A percentile compares a stretch with the other conserved stretches of the same genome.
These are phyloP conservation scores for Solanum hybrid DNA, from an alignment of 305 asterid genomes.

Conservation along the genomic window DNA sequence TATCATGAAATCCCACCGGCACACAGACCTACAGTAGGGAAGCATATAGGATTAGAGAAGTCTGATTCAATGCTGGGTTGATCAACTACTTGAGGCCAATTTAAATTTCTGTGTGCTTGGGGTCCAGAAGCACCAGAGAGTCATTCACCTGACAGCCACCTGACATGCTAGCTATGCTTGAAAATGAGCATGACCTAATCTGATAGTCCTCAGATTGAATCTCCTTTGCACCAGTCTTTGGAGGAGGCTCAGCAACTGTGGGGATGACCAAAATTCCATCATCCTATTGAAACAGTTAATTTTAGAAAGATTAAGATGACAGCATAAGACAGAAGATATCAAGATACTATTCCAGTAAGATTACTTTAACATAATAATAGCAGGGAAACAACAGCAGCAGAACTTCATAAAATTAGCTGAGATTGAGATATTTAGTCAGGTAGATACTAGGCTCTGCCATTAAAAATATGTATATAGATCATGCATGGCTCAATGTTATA, in stretches of 20 bases:
- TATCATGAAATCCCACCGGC: conserved; percentile 72
- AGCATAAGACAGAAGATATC: not conserved
- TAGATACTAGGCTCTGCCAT: not conserved
- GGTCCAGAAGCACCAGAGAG: not conserved
- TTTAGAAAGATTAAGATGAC: conserved; percentile 6
- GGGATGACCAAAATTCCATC: conserved; percentile 87
- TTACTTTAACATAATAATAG: not conserved
- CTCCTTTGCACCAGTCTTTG: conserved; percentile 82
- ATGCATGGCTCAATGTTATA: not conserved
- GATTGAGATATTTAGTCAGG: not conserved
- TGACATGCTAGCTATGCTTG: conserved; percentile 88
- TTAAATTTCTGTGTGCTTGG: not conserved
- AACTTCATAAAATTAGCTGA: not conserved
- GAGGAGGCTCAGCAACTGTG: conserved; percentile 58
- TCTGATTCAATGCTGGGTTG: not conserved
- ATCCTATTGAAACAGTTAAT: conserved; percentile 47
- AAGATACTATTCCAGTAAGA: not conserved
- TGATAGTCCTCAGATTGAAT: conserved; percentile 47
- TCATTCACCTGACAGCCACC: conserved; percentile 94
- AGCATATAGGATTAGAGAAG: not conserved
- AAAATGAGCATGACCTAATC: conserved; percentile 39
- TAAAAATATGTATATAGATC: not conserved
- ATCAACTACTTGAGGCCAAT: not conserved
- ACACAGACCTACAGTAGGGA: conserved; percentile 43
- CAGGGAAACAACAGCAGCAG: not conserved